phyloP scores from a whole-genome alignment of 306 rosid genomes.

The Boehmeria nivea region DNA sequence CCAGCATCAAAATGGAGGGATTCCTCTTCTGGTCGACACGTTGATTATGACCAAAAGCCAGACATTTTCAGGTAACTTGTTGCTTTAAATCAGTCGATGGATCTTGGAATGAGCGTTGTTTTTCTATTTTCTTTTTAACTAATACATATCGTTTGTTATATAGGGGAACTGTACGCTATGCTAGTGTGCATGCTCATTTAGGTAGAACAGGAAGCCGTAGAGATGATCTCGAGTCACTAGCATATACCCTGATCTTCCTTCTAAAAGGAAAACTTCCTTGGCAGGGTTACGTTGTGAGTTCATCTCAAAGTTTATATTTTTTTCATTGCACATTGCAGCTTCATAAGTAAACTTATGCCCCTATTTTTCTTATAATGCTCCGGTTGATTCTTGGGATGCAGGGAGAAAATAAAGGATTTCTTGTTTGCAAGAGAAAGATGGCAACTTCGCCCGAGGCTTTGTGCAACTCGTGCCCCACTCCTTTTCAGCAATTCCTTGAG shows the following conservation, averaged over 20 bases:
- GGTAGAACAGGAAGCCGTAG: conserved; percentile 41
- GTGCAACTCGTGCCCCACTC: conserved; percentile 31
- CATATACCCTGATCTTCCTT: conserved; percentile 33
- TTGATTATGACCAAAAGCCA: conserved; percentile 38
- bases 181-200: conserved; percentile 38
- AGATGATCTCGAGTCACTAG: conserved; percentile 36
- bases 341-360: not conserved
- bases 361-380: conserved; percentile 1
- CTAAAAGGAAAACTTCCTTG: conserved; percentile 40
- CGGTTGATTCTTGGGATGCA: conserved; percentile 4
- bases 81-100: not conserved
- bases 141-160: not conserved
- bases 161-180: conserved; percentile 40
- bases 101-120: too few species aligned
- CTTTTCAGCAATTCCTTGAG: conserved; percentile 31
- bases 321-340: conserved; percentile 6
- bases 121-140: not conserved
- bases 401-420: conserved; percentile 41
- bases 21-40: conserved; percentile 32
- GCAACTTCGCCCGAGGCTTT: conserved; percentile 32
- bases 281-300: conserved; percentile 38
- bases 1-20: conserved; percentile 36
- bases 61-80: conserved; percentile 31
- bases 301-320: not conserved
- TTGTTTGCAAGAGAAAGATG: conserved; percentile 40